Evolutionary conservation across 2,329 filamentous ascomycete genomes (phyloP), one percentile per base, ranked within the genome.

Genomic region (Fusarium torulosum): DNA sequence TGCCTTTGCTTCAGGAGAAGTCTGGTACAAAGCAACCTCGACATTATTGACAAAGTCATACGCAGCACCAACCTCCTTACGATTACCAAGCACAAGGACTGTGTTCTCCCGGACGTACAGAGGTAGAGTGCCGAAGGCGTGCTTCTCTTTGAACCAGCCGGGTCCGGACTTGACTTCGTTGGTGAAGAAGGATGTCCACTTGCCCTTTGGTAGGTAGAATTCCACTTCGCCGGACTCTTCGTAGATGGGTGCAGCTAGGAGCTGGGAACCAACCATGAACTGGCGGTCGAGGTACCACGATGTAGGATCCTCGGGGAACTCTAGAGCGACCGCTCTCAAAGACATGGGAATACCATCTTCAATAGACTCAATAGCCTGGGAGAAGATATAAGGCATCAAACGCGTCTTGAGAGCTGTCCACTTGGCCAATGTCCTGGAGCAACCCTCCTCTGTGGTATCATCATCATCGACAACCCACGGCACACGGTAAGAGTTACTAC

Each of bases 391-490:
- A 5, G 84, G 84, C 83, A 86, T 85, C 55, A 86, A 75, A 6
- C 83, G 77, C 13, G 79, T 81, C 78, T 86, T 86, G 40, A 85
- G 78, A 76, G 78, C 76, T 7, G 82, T 81, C 82, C 82, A 85
- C 66, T 75, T 77, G 13, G 82, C 77, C 20, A 85, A 76, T 1
- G 81, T 83, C 41, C 72, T 83, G 70, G 75, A 91, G 79, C 71
- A 91, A 8, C 83, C 78, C 76, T 86, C 73, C 54, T 86, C 82
- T 54, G 83, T 77, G 69, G 82, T 73, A 78, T 89, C 88, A 47
- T 91, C 88, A 60, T 85, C 78, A 70, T 91, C 90, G 61, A 92
- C 88, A 42, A 87, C 84, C 90, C 90, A 93, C 4, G 90, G 90
- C n/a, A 92, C 90, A 19, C 90, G 88, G 78, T 91, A 93, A 5